A percentile compares a stretch with the other conserved stretches of the same genome.
These are phyloP conservation scores for Arctium minus DNA, from an alignment of 129 eudicot genomes.

Conservation along the genomic window DNA sequence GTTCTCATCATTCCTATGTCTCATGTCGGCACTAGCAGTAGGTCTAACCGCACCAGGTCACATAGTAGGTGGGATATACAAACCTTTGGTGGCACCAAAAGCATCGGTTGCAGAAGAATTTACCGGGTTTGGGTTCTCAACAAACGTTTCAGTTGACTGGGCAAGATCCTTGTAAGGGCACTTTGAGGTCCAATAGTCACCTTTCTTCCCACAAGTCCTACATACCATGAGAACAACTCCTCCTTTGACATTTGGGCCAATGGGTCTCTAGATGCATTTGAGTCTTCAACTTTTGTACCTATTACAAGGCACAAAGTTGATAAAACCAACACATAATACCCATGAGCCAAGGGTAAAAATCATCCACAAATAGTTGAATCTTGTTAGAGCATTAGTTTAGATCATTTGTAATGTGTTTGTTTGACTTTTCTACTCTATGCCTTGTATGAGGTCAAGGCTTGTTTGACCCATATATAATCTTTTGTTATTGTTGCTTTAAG, in stretches of 20 bases:
- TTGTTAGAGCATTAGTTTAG: no score
- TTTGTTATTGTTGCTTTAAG: no score
- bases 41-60: conserved; percentile 56
- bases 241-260: conserved; percentile 43
- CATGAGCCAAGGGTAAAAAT: not conserved
- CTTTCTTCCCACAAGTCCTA: conserved; percentile 82
- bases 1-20: conserved; percentile 83
- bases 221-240: conserved; percentile 91
- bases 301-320: not conserved
- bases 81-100: conserved; percentile 36
- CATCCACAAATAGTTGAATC: not conserved
- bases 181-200: conserved; percentile 92
- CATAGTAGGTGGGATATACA: conserved; percentile 82
- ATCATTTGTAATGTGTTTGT: no score
- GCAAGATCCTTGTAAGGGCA: conserved; percentile 89
- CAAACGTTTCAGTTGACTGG: conserved; percentile 42
- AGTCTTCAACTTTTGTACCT: conserved; percentile 74
- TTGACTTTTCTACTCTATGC: no score
- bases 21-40: conserved; percentile 62
- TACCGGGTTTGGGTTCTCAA: conserved; percentile 56
- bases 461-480: no score
- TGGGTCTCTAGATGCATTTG: conserved; percentile 55
- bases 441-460: no score
- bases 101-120: conserved; percentile 22
- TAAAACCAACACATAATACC: not conserved